Conservation (phyloP, 2,329 filamentous ascomycete genomes). For the Hirsutella rhossiliensis region DNA sequence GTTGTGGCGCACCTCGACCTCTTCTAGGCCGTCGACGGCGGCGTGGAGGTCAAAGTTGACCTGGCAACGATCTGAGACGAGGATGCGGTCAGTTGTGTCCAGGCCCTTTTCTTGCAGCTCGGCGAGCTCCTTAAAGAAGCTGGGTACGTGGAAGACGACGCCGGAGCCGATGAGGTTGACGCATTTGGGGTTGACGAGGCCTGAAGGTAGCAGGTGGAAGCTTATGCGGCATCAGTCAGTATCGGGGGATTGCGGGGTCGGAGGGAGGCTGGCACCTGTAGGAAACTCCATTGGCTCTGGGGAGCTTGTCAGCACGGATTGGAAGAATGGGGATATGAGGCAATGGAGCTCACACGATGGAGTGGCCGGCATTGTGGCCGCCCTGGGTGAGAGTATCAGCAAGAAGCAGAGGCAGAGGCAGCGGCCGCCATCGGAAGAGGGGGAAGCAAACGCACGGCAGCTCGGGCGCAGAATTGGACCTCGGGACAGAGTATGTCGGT, state of each 20-base stretch:
- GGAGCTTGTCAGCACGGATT: background rate
- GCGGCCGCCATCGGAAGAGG: conserved; percentile 1
- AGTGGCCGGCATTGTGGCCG: conserved; percentile 16
- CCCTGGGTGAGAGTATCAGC: conserved; percentile 10
- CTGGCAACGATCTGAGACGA: conserved; percentile 51
- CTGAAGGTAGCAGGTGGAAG: conserved; percentile 54
- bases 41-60: conserved; percentile 54
- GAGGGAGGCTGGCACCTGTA: conserved; percentile 16
- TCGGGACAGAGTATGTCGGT: conserved; percentile 19
- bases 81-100: conserved; percentile 32
- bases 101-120: conserved; percentile 21
- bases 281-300: conserved; percentile 19
- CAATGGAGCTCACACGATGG: conserved; percentile 8
- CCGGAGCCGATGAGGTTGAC: conserved; percentile 64
- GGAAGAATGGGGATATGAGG: background rate
- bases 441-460: conserved; percentile 15
- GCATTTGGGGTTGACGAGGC: conserved; percentile 56
- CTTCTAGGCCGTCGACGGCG: conserved; percentile 58
- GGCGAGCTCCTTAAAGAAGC: conserved; percentile 29
- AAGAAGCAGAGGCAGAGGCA: background rate
- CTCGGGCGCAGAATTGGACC: conserved; percentile 19
- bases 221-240: conserved; percentile 19
- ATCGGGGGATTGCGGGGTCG: background rate
- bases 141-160: conserved; percentile 47
- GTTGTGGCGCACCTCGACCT: conserved; percentile 30